Evolutionary conservation across 179 eudicot species (phyloP).

Genomic region (Carnegiea gigantea): DNA sequence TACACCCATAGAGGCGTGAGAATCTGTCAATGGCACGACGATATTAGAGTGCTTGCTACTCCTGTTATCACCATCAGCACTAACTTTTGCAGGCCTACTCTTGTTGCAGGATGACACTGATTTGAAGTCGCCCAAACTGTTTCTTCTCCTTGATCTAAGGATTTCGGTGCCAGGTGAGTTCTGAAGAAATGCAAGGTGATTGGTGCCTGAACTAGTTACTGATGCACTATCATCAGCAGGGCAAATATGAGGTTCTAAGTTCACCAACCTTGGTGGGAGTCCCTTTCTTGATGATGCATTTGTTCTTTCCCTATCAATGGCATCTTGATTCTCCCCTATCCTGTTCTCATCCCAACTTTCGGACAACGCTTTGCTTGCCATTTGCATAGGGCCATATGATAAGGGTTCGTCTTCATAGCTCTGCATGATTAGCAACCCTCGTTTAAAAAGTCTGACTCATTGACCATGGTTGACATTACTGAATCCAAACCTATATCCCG

Average conservation of each 20-base stretch:
- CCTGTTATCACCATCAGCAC: conserved; percentile 32
- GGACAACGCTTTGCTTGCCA: conserved; percentile 44
- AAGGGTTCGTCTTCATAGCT: conserved; percentile 82
- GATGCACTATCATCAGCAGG: conserved; percentile 57
- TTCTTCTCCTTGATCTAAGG: conserved; percentile 54
- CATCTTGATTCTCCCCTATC: conserved; percentile 15
- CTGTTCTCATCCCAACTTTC: conserved; percentile 62
- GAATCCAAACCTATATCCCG: too few species aligned
- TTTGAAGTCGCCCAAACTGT: conserved; percentile 60
- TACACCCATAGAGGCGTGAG: conserved; percentile 46
- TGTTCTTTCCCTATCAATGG: conserved; percentile 26
- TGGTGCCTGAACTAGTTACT: conserved; percentile 46
- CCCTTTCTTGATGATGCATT: conserved; percentile 47
- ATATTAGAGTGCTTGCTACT: conserved; percentile 50
- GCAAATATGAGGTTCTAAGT: conserved; percentile 38
- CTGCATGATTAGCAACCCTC: conserved; percentile 32
- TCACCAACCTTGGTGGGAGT: conserved; percentile 35
- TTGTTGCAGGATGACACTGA: conserved; percentile 71
- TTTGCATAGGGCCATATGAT: conserved; percentile 52
- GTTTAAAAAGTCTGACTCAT: not conserved
- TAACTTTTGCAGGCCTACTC: conserved; percentile 60
- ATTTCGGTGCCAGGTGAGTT: conserved; percentile 47
- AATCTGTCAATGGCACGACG: conserved; percentile 67
- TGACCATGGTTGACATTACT: not conserved
- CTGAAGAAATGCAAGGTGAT: conserved; percentile 33